phyloP scores from a whole-genome alignment of 768 basidiomycete genomes.

The Rhodotorula graminis region DNA sequence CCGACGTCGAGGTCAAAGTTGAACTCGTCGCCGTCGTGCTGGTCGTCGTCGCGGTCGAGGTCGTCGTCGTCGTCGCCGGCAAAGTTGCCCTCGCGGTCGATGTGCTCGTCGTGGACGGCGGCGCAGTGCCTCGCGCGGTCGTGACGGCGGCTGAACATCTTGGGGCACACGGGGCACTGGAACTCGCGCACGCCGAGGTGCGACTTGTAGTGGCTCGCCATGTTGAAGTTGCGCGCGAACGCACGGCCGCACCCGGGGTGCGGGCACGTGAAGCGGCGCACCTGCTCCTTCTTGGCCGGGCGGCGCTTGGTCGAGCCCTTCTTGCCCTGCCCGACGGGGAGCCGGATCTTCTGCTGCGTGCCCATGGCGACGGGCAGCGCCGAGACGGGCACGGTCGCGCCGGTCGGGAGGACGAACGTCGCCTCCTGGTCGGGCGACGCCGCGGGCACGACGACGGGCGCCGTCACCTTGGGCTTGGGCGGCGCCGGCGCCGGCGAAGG shows the following conservation, averaged over 20 bases:
- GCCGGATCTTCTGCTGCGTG: constrained; percentile 26
- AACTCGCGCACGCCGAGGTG: constrained; percentile 40
- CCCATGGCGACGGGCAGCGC: background rate
- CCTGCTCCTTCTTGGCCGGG: constrained; percentile 31
- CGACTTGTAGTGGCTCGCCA: constrained; percentile 36
- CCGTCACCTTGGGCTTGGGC: background rate
- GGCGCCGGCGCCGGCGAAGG: background rate
- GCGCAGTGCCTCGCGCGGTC: constrained; percentile 41
- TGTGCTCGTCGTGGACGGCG: constrained; percentile 37
- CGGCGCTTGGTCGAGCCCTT: constrained; percentile 31
- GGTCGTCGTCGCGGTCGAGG: background rate
- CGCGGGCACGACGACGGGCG: background rate
- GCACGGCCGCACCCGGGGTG: constrained; percentile 36
- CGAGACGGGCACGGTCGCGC: background rate
- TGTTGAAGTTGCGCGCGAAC: constrained; percentile 43
- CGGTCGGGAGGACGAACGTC: constrained; percentile 9
- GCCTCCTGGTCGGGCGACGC: background rate
- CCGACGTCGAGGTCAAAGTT: constrained; percentile 3
- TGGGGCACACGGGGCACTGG: constrained; percentile 39
- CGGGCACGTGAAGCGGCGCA: constrained; percentile 33
- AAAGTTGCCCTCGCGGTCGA: constrained; percentile 31
- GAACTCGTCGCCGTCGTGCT: constrained; percentile 1
- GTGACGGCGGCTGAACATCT: constrained; percentile 41
- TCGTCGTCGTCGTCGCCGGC: background rate
- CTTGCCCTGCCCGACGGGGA: constrained; percentile 33